Percentiles rank a stretch among this genome's conserved stretches.
Conservation (phyloP, 306 rosid genomes). For the Urtica urens region DNA sequence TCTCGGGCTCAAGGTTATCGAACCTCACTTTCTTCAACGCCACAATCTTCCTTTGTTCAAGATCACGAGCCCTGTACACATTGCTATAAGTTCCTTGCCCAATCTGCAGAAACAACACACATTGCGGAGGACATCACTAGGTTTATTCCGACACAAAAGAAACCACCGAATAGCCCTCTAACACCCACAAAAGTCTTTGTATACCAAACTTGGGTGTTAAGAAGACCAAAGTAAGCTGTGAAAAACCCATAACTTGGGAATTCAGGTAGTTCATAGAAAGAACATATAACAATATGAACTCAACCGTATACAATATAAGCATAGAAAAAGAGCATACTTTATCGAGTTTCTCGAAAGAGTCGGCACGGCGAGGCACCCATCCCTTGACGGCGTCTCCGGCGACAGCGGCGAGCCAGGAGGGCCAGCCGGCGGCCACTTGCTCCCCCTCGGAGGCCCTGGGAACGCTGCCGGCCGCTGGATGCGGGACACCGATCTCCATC, state of each 20-base stretch:
- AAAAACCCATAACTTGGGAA: too few species aligned
- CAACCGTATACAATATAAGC: neutral
- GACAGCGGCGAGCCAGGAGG: slow-evolving; percentile 85
- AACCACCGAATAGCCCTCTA: too few species aligned
- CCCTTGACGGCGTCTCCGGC: slow-evolving; percentile 98
- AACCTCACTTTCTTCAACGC: slow-evolving; percentile 91
- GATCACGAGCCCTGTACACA: slow-evolving; percentile 90
- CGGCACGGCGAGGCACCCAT: slow-evolving; percentile 90
- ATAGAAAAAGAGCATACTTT: slow-evolving; percentile 40
- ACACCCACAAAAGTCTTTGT: too few species aligned
- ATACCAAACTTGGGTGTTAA: too few species aligned
- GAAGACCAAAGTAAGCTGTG: too few species aligned
- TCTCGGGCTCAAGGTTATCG: slow-evolving; percentile 92
- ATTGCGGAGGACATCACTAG: too few species aligned
- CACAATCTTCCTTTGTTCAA: slow-evolving; percentile 80
- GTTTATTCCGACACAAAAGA: too few species aligned
- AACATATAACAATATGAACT: too few species aligned
- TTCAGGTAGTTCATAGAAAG: too few species aligned
- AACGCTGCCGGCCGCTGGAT: slow-evolving; percentile 60
- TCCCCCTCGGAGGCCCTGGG: slow-evolving; percentile 90
- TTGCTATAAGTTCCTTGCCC: slow-evolving; percentile 97
- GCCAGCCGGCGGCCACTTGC: slow-evolving; percentile 97
- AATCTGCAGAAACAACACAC: slow-evolving; percentile 42
- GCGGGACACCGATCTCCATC: slow-evolving; percentile 54
- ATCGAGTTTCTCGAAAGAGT: slow-evolving; percentile 94